Percentiles rank a stretch among this genome's conserved stretches.
These are phyloP conservation scores for Carnegiea gigantea DNA, from an alignment of 179 eudicot genomes.

Conservation along the genomic window DNA sequence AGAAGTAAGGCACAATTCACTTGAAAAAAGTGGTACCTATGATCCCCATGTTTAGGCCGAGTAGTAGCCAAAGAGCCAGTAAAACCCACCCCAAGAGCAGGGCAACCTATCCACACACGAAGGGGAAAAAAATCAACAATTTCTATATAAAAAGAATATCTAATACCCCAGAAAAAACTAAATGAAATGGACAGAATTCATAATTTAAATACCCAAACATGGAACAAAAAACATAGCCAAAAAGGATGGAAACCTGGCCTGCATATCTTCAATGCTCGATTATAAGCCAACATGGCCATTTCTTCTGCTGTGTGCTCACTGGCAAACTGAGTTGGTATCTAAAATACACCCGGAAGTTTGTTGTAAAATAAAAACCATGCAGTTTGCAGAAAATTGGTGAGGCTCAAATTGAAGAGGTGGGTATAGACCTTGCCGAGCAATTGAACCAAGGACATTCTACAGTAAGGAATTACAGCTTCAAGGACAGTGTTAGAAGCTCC, in stretches of 20 bases:
- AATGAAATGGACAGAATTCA: not conserved
- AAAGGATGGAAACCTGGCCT: constrained; percentile 53
- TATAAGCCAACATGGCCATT: constrained; percentile 81
- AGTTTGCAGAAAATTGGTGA: not conserved
- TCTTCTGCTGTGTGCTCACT: constrained; percentile 71
- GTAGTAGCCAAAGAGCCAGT: constrained; percentile 74
- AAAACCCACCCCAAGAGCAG: constrained; percentile 86
- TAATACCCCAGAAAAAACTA: not conserved
- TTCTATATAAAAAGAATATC: not conserved
- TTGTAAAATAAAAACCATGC: not conserved
- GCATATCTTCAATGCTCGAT: constrained; percentile 76
- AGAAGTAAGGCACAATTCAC: not conserved
- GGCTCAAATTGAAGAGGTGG: not conserved
- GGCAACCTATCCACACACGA: constrained; percentile 46
- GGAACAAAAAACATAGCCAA: not conserved
- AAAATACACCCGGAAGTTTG: not conserved
- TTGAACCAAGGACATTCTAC: constrained; percentile 80
- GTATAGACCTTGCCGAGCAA: constrained; percentile 72
- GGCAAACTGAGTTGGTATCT: constrained; percentile 73
- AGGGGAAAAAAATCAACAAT: not conserved
- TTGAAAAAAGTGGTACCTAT: constrained; percentile 49
- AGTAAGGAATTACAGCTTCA: constrained; percentile 78
- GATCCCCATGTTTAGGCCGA: constrained; percentile 77
- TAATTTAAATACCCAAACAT: not conserved
- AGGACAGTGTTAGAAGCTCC: constrained; percentile 93